Evolutionary conservation across 129 eudicot species (phyloP).

Genomic region (Pittosporum tobira): DNA sequence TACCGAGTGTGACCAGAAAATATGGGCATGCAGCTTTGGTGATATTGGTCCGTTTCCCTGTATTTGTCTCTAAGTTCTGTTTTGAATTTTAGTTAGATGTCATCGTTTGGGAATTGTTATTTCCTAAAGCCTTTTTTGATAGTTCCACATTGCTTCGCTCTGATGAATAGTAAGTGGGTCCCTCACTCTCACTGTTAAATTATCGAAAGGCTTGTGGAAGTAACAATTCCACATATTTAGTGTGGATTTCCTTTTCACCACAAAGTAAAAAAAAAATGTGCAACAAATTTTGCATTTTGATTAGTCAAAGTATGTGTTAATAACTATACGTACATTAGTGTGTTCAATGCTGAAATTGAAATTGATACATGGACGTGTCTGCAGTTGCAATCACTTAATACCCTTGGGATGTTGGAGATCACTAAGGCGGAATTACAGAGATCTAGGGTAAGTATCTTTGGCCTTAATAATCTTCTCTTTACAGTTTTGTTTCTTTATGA

Average conservation of each 20-base stretch:
- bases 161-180: too few species aligned
- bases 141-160: too few species aligned
- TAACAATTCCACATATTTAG: too few species aligned
- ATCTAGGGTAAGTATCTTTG: slow-evolving; percentile 32
- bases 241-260: too few species aligned
- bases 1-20: slow-evolving; percentile 20
- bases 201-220: too few species aligned
- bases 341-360: background rate
- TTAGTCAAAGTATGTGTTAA: background rate
- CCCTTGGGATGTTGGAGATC: slow-evolving; percentile 52
- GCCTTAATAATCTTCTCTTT: slow-evolving; percentile 1
- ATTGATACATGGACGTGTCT: slow-evolving; percentile 18
- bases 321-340: too few species aligned
- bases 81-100: background rate
- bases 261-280: too few species aligned
- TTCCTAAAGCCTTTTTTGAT: too few species aligned
- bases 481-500: background rate
- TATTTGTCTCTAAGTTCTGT: background rate
- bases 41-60: slow-evolving; percentile 52
- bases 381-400: slow-evolving; percentile 68
- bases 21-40: slow-evolving; percentile 37
- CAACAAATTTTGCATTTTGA: background rate
- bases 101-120: too few species aligned
- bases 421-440: slow-evolving; percentile 30
- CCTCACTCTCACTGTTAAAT: too few species aligned